Evolutionary conservation across 208 protist species (phyloP).

Genomic region (Phytomonas sp.): DNA sequence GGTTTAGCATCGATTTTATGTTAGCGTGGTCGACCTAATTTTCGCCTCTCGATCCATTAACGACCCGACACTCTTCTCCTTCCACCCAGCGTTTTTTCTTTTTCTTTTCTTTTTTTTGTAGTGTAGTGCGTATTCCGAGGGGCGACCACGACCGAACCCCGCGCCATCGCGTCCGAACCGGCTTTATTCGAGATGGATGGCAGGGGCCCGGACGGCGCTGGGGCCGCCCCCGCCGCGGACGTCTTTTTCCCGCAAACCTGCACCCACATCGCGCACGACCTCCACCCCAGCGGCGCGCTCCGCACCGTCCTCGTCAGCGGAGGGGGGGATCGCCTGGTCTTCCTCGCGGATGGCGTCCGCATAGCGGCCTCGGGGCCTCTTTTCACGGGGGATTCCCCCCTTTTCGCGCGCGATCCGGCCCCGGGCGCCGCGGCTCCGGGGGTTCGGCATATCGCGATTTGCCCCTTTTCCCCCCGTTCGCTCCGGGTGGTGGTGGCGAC

Average conservation of each 20-base stretch:
- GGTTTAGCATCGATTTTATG: not conserved
- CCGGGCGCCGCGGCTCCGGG: not conserved
- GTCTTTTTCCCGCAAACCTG: conserved; percentile 65
- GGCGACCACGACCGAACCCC: too few species aligned
- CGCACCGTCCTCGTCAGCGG: conserved; percentile 58
- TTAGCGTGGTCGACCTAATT: not conserved
- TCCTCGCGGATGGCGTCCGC: conserved; percentile 41
- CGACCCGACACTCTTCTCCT: not conserved
- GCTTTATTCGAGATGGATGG: too few species aligned
- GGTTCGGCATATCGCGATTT: conserved; percentile 31
- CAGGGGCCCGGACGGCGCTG: too few species aligned
- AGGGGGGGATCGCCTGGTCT: conserved; percentile 34
- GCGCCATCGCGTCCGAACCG: not conserved
- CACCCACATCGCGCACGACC: conserved; percentile 40
- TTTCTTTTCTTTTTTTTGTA: not conserved
- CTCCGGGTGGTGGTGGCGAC: conserved; percentile 45
- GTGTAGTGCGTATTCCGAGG: too few species aligned
- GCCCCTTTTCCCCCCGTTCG: conserved; percentile 28
- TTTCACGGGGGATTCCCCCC: conserved; percentile 4
- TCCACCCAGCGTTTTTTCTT: not conserved
- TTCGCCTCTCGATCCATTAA: not conserved
- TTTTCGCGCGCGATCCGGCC: not conserved
- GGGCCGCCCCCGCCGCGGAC: conserved; percentile 9
- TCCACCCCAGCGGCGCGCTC: conserved; percentile 41
- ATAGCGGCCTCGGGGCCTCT: conserved; percentile 31